phyloP scores from a whole-genome alignment of 768 basidiomycete genomes.

The Suillus variegatus region DNA sequence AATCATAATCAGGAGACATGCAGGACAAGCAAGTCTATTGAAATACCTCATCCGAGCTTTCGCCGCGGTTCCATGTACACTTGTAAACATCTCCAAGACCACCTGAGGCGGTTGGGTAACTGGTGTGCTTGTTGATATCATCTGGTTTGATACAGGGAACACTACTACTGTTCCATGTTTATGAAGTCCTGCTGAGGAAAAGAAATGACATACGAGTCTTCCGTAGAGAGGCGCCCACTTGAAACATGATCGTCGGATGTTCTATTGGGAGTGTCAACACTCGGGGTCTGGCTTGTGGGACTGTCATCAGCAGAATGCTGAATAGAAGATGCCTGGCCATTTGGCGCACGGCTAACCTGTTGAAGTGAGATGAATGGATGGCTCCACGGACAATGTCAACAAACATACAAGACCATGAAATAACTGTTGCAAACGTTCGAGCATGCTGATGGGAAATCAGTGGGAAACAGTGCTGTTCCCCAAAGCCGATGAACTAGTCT shows the following conservation, averaged over 20 bases:
- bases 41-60: neutral
- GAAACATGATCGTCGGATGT: neutral
- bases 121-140: neutral
- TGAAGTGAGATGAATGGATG: neutral
- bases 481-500: neutral
- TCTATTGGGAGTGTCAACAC: neutral
- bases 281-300: neutral
- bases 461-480: neutral
- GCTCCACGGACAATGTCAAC: neutral
- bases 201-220: no score
- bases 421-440: neutral
- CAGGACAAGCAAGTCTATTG: neutral
- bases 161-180: no score
- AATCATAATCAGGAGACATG: neutral
- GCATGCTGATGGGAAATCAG: neutral
- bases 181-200: no score
- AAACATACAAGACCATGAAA: neutral
- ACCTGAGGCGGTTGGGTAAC: neutral
- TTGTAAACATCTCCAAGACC: conserved; percentile 39
- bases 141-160: no score
- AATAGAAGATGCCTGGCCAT: neutral
- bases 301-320: neutral
- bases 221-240: no score
- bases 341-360: neutral
- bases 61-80: conserved; percentile 15